phyloP scores from a whole-genome alignment of 106 monocot genomes.

The Alisma plantagoaquatica region DNA sequence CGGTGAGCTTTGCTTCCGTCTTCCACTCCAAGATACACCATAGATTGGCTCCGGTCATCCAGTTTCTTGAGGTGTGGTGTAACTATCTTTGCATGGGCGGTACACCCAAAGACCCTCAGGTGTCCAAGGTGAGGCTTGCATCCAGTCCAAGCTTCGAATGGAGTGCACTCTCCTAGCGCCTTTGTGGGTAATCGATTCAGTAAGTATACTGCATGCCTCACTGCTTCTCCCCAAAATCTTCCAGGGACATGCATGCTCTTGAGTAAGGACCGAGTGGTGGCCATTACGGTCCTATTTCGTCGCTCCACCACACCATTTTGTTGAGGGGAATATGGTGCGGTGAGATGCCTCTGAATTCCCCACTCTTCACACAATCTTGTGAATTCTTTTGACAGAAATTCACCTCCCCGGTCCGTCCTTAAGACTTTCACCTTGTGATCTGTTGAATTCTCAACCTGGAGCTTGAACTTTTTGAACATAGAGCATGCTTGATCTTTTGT shows the following conservation, averaged over 20 bases:
- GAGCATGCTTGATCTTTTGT: constrained; percentile 6
- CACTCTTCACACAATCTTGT: not conserved
- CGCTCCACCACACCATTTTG: constrained; percentile 12
- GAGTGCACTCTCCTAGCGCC: too few relatives aligned
- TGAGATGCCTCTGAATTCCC: constrained; percentile 3
- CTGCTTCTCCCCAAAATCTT: too few relatives aligned
- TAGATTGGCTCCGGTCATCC: too few relatives aligned
- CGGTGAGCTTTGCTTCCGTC: not conserved
- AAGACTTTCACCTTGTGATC: not conserved
- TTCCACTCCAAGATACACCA: too few relatives aligned
- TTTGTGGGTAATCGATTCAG: too few relatives aligned
- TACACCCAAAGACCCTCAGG: not conserved
- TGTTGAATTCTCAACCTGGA: not conserved
- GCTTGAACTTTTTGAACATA: constrained; percentile 4
- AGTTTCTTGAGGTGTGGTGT: not conserved
- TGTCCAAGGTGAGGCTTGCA: too few relatives aligned
- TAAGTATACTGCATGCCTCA: too few relatives aligned
- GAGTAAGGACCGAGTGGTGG: too few relatives aligned
- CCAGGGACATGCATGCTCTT: too few relatives aligned
- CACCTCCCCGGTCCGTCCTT: not conserved
- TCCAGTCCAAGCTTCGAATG: too few relatives aligned
- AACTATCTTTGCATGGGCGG: not conserved
- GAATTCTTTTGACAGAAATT: constrained; percentile 4
- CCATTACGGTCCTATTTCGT: too few relatives aligned
- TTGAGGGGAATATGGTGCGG: constrained; percentile 3